Conservation (phyloP, 139 green algal genomes). For the Chlamydomonas sp. region DNA sequence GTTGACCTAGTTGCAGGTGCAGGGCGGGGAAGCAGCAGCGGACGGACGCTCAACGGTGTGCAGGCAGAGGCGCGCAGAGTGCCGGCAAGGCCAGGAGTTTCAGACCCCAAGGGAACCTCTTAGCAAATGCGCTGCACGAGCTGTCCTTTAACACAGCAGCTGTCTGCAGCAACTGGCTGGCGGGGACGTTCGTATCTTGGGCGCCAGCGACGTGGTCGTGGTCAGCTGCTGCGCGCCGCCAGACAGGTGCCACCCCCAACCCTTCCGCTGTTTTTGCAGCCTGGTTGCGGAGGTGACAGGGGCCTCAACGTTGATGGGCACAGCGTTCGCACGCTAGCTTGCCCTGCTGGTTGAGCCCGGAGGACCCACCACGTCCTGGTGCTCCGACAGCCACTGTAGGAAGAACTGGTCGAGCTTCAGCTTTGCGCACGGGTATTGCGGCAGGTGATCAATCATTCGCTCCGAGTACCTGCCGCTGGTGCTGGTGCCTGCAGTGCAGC, state of each 20-base stretch:
- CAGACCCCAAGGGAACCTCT: too few relatives aligned
- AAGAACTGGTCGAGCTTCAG: conserved; percentile 98
- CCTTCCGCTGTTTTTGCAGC: background rate
- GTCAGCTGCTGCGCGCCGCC: too few relatives aligned
- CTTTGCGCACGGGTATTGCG: conserved; percentile 80
- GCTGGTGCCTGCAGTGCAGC: conserved; percentile 10
- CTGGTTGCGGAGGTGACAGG: too few relatives aligned
- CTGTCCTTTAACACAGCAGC: too few relatives aligned
- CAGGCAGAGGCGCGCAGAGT: too few relatives aligned
- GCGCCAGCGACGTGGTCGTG: too few relatives aligned
- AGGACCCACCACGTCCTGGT: conserved; percentile 86
- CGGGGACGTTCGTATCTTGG: too few relatives aligned
- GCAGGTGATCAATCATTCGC: conserved; percentile 44
- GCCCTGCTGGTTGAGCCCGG: background rate
- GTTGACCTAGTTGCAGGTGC: conserved; percentile 61
- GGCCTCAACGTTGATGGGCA: too few relatives aligned
- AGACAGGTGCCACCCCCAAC: background rate
- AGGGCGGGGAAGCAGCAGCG: background rate
- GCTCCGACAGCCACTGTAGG: conserved; percentile 95
- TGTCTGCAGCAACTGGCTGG: too few relatives aligned
- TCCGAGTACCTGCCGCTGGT: conserved; percentile 25
- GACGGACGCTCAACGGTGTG: background rate
- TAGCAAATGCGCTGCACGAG: too few relatives aligned
- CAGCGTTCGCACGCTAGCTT: background rate
- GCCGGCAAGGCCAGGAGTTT: too few relatives aligned